Percentiles rank a stretch among this genome's conserved stretches.
Evolutionary conservation across 768 basidiomycete genomes (phyloP).

Genomic region (Chalciporus chontae): DNA sequence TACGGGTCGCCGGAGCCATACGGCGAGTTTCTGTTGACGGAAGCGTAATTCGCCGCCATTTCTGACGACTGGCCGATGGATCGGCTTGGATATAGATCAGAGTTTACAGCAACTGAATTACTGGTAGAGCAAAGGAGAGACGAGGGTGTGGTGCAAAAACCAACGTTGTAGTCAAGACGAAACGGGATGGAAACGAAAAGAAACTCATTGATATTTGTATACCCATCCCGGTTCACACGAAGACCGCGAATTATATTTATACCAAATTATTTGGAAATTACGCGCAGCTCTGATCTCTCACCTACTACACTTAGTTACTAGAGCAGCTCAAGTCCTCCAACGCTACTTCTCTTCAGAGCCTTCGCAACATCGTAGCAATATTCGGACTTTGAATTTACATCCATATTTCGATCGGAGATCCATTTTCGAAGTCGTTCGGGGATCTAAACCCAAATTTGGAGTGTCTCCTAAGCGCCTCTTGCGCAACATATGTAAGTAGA

Average conservation of each 20-base stretch:
- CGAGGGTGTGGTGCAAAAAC: constrained; percentile 12
- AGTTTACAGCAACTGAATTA: neutral
- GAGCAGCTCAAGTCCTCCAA: too few relatives aligned
- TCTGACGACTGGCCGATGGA: constrained; percentile 18
- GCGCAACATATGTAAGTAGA: too few relatives aligned
- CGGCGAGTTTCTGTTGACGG: constrained; percentile 36
- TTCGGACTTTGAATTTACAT: too few relatives aligned
- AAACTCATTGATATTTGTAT: too few relatives aligned
- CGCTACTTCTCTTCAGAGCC: too few relatives aligned
- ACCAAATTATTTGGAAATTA: neutral
- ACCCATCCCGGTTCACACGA: constrained; percentile 12
- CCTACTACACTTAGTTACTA: too few relatives aligned
- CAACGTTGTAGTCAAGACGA: neutral
- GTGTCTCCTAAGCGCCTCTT: too few relatives aligned
- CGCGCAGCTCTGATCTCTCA: too few relatives aligned
- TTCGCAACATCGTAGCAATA: too few relatives aligned
- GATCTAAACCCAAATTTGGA: too few relatives aligned
- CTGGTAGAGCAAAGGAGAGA: constrained; percentile 18
- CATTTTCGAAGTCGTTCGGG: too few relatives aligned
- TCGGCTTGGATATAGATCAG: constrained; percentile 10
- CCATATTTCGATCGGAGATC: too few relatives aligned
- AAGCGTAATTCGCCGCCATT: constrained; percentile 41
- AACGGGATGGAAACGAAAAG: neutral
- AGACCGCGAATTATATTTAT: neutral
- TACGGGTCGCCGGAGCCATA: constrained; percentile 66